A percentile compares a stretch with the other conserved stretches of the same genome.
Evolutionary conservation across 768 basidiomycete species (phyloP).

Genomic region (Termitomyces sp.): DNA sequence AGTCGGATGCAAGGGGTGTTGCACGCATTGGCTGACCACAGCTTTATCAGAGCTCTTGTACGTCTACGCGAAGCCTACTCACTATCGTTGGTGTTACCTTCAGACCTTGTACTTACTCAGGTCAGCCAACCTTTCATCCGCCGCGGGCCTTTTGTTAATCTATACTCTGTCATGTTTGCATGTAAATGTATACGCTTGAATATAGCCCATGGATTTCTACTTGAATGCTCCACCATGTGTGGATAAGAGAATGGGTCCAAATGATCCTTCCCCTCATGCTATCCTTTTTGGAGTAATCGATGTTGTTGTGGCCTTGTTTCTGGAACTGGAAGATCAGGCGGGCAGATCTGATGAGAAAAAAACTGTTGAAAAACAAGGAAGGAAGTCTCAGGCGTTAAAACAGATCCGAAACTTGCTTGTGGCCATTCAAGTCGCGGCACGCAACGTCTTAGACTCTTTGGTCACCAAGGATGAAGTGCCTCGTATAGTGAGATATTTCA

Average conservation of each 20-base stretch:
- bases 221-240: slow-evolving; percentile 30
- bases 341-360: not conserved
- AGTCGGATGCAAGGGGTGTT: slow-evolving; percentile 11
- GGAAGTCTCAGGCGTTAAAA: slow-evolving; percentile 12
- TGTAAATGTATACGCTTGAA: slow-evolving; percentile 13
- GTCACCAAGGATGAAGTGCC: slow-evolving; percentile 1
- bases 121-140: slow-evolving; percentile 26
- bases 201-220: slow-evolving; percentile 48
- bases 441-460: slow-evolving; percentile 10
- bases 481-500: slow-evolving; percentile 18
- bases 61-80: slow-evolving; percentile 17
- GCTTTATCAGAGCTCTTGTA: slow-evolving; percentile 9
- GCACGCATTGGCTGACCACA: slow-evolving; percentile 16
- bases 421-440: slow-evolving; percentile 10
- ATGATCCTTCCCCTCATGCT: slow-evolving; percentile 22
- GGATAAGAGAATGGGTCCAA: slow-evolving; percentile 18
- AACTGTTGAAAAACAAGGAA: slow-evolving; percentile 7
- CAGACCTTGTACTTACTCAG: slow-evolving; percentile 34
- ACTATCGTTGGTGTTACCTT: slow-evolving; percentile 24
- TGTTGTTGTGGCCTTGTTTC: slow-evolving; percentile 33
- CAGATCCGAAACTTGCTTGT: slow-evolving; percentile 11
- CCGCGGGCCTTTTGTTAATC: slow-evolving; percentile 17
- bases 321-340: slow-evolving; percentile 24
- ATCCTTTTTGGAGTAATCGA: slow-evolving; percentile 36
- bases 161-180: slow-evolving; percentile 13